phyloP scores from a whole-genome alignment of 1,139 yeast species.

The Suhomyces coccinellae region DNA sequence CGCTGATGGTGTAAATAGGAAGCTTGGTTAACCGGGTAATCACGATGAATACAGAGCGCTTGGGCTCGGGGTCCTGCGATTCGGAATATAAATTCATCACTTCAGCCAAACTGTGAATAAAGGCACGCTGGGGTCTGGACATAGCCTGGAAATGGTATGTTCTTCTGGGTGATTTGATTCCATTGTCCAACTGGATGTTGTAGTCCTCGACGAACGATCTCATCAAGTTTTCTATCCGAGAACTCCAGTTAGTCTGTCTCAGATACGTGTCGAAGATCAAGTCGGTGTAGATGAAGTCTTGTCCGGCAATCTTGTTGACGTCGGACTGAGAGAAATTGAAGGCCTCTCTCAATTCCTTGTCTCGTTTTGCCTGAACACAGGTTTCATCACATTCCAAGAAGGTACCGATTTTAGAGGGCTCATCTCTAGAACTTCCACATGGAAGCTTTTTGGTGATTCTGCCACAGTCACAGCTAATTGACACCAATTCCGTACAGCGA shows the following conservation, averaged over 20 bases:
- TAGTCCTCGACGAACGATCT: constrained; percentile 46
- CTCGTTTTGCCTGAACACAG: constrained; percentile 65
- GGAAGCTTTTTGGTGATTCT: constrained; percentile 42
- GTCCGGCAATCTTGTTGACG: constrained; percentile 17
- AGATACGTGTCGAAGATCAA: constrained; percentile 43
- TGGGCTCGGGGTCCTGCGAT: constrained; percentile 81
- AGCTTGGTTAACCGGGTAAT: constrained; percentile 35
- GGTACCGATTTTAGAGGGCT: constrained; percentile 31
- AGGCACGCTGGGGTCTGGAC: constrained; percentile 66
- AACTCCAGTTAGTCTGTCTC: constrained; percentile 65
- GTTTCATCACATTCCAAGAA: constrained; percentile 63
- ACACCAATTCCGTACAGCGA: constrained; percentile 51
- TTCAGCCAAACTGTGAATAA: constrained; percentile 67
- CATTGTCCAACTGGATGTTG: constrained; percentile 20
- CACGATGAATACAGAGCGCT: constrained; percentile 66
- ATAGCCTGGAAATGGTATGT: constrained; percentile 70
- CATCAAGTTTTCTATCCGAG: constrained; percentile 55
- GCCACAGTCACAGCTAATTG: constrained; percentile 65
- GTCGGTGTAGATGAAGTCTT: constrained; percentile 42
- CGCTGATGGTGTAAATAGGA: constrained; percentile 32
- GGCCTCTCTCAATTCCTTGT: constrained; percentile 62
- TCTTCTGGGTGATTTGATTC: constrained; percentile 16
- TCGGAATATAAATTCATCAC: constrained; percentile 62
- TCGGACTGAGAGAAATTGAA: constrained; percentile 40
- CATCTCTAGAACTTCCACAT: constrained; percentile 53